Percentiles rank a stretch among this genome's conserved stretches.
Evolutionary conservation across 2,329 filamentous ascomycete species (phyloP).

Genomic region (Coniosporium tulheliwenetii): DNA sequence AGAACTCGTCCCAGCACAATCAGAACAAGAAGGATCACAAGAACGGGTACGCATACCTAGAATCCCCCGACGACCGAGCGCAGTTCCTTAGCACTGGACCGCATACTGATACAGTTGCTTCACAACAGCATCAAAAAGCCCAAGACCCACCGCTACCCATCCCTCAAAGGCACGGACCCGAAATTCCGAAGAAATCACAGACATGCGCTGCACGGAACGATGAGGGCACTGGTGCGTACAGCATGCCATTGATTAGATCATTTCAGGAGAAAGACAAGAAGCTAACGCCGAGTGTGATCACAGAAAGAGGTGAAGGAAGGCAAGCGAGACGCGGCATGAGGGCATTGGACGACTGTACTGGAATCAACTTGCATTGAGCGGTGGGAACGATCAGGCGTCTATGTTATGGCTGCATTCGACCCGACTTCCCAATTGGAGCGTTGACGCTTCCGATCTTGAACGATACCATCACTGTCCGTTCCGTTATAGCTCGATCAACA

Average conservation of each 20-base stretch:
- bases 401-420: too few relatives aligned
- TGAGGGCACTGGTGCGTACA: conserved; percentile 79
- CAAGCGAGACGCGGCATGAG: conserved; percentile 76
- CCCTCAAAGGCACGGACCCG: conserved; percentile 95
- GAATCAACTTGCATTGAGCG: too few relatives aligned
- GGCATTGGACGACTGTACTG: conserved; percentile 3
- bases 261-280: neutral
- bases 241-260: conserved; percentile 1
- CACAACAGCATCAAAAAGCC: conserved; percentile 92
- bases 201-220: conserved; percentile 98
- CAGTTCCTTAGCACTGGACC: too few relatives aligned
- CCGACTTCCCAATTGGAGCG: too few relatives aligned
- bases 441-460: too few relatives aligned
- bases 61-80: neutral
- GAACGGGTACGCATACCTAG: conserved; percentile 61
- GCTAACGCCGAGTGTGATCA: conserved; percentile 9
- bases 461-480: too few relatives aligned
- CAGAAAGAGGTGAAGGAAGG: conserved; percentile 97
- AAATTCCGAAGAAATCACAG: conserved; percentile 99
- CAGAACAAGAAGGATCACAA: conserved; percentile 96
- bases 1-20: conserved; percentile 99
- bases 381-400: too few relatives aligned
- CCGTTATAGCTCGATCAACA: too few relatives aligned
- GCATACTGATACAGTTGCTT: conserved; percentile 3
- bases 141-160: conserved; percentile 97